phyloP scores from a whole-genome alignment of 2,329 filamentous ascomycete genomes.

The Madurella fahalii region DNA sequence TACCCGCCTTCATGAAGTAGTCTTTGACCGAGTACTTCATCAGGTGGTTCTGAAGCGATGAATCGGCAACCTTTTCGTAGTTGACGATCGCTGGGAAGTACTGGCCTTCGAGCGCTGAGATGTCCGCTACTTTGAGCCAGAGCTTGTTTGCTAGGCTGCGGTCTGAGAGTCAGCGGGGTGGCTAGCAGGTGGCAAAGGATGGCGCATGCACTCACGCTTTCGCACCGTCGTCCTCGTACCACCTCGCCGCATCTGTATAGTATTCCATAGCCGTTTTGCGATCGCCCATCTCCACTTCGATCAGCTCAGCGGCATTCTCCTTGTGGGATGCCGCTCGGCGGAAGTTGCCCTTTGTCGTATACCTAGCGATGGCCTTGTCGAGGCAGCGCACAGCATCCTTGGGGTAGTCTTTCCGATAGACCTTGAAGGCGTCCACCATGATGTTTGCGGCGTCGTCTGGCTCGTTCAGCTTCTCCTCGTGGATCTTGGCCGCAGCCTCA shows the following conservation, averaged over 20 bases:
- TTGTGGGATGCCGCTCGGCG: constrained; percentile 85
- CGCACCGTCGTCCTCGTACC: constrained; percentile 86
- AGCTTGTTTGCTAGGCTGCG: constrained; percentile 83
- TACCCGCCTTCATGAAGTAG: constrained; percentile 89
- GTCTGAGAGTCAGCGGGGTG: too few relatives aligned
- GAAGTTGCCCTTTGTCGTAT: constrained; percentile 86
- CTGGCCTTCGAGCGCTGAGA: constrained; percentile 75
- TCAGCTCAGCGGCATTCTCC: constrained; percentile 82
- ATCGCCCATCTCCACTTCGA: constrained; percentile 77
- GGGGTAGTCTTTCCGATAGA: constrained; percentile 81
- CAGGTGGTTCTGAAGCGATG: constrained; percentile 80
- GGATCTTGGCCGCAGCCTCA: constrained; percentile 78
- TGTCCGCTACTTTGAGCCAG: constrained; percentile 86
- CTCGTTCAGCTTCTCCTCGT: constrained; percentile 77
- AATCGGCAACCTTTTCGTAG: constrained; percentile 78
- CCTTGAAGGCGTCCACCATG: constrained; percentile 87
- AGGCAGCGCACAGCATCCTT: constrained; percentile 78
- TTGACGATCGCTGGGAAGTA: constrained; percentile 78
- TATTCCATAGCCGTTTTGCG: constrained; percentile 72
- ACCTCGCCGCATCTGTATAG: constrained; percentile 80
- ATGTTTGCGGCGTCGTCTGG: constrained; percentile 89
- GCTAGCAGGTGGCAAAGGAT: too few relatives aligned
- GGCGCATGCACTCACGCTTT: constrained; percentile 58
- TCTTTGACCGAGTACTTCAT: constrained; percentile 95
- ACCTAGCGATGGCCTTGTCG: constrained; percentile 75